These are phyloP conservation scores for Macrolepiota fuliginosa DNA, from an alignment of 768 basidiomycete genomes.

Conservation along the genomic window DNA sequence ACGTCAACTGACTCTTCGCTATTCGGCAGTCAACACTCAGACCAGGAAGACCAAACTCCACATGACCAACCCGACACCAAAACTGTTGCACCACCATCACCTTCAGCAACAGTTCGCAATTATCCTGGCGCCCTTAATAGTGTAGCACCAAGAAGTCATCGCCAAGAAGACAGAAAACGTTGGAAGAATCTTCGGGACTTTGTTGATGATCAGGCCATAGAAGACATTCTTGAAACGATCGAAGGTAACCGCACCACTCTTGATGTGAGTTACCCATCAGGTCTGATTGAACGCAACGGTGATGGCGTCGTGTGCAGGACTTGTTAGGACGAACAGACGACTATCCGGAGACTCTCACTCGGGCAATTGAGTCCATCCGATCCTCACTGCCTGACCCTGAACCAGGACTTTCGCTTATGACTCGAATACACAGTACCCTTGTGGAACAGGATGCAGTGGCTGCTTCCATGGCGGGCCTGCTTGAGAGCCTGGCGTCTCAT, in stretches of 20 bases:
- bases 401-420: conserved; percentile 16
- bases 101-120: conserved; percentile 29
- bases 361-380: conserved; percentile 55
- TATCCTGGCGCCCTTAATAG: conserved; percentile 7
- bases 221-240: conserved; percentile 70
- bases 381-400: conserved; percentile 40
- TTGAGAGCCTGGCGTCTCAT: conserved; percentile 72
- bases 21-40: conserved; percentile 75
- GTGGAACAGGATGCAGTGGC: conserved; percentile 54
- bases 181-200: conserved; percentile 89
- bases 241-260: conserved; percentile 66
- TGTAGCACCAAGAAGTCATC: not conserved
- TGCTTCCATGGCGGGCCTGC: conserved; percentile 65
- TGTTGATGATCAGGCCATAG: conserved; percentile 80
- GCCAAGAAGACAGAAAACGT: conserved; percentile 43
- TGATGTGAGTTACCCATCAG: conserved; percentile 48
- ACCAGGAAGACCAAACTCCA: conserved; percentile 28
- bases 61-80: conserved; percentile 5
- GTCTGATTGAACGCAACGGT: not conserved
- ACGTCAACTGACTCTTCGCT: conserved; percentile 65
- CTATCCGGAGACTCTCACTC: conserved; percentile 61
- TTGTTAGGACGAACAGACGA: conserved; percentile 60
- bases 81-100: conserved; percentile 21
- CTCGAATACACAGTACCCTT: conserved; percentile 48
- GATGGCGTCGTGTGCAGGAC: conserved; percentile 39